phyloP scores from a whole-genome alignment of 108 stramenopile genomes.

The Conticribra weissflogii region DNA sequence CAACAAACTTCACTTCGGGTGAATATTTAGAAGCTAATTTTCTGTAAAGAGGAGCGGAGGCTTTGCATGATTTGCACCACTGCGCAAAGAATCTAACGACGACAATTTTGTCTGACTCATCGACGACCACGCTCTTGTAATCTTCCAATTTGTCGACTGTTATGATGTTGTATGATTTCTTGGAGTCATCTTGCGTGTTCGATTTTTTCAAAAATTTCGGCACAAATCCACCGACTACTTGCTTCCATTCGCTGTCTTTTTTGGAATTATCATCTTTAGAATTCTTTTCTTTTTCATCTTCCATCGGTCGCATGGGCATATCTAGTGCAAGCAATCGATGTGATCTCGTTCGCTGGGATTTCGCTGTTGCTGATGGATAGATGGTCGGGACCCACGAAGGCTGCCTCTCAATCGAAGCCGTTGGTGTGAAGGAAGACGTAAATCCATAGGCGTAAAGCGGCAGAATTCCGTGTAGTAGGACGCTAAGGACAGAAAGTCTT shows the following conservation, averaged over 20 bases:
- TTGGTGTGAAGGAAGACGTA: too few species aligned
- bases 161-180: conserved; percentile 11
- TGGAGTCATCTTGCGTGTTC: not conserved
- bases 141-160: conserved; percentile 53
- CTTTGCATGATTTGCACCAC: conserved; percentile 77
- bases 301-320: conserved; percentile 42
- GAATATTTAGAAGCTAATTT: conserved; percentile 50
- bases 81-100: conserved; percentile 70
- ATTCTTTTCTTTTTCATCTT: conserved; percentile 46
- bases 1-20: conserved; percentile 72
- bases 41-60: conserved; percentile 53
- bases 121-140: conserved; percentile 65
- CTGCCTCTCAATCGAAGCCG: not conserved
- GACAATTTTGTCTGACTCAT: conserved; percentile 48
- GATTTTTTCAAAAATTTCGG: conserved; percentile 48
- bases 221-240: conserved; percentile 49
- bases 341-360: not conserved
- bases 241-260: conserved; percentile 44
- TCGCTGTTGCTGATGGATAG: not conserved
- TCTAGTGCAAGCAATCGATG: conserved; percentile 7
- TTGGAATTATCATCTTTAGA: conserved; percentile 17
- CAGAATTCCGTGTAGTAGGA: too few species aligned
- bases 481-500: too few species aligned
- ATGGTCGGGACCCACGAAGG: too few species aligned
- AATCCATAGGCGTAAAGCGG: too few species aligned